phyloP scores from a whole-genome alignment of 495 filamentous ascomycete species.

The Patellaria atrata region DNA sequence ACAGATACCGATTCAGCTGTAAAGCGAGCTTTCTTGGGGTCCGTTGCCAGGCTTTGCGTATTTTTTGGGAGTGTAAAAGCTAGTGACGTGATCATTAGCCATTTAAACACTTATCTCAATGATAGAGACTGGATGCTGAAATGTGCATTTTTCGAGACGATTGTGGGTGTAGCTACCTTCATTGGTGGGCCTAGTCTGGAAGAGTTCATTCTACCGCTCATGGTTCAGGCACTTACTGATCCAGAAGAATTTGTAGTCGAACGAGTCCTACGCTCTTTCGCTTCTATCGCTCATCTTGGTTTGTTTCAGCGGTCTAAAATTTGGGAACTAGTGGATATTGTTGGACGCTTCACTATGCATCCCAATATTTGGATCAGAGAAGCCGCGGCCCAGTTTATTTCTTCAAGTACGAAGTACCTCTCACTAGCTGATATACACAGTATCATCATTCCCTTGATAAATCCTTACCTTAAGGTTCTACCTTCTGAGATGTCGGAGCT shows the following conservation, averaged over 20 bases:
- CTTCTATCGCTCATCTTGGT: conserved; percentile 78
- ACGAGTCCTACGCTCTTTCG: conserved; percentile 73
- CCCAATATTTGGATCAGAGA: conserved; percentile 93
- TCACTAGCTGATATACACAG: conserved; percentile 70
- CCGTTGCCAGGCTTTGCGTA: conserved; percentile 81
- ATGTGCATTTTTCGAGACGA: conserved; percentile 90
- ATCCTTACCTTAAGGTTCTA: conserved; percentile 65
- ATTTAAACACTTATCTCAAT: conserved; percentile 95
- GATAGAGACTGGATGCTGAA: conserved; percentile 94
- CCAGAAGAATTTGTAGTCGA: conserved; percentile 92
- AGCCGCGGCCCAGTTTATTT: conserved; percentile 69
- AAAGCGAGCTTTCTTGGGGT: conserved; percentile 81
- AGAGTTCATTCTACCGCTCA: conserved; percentile 89
- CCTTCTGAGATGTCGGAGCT: conserved; percentile 49
- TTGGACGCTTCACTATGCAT: conserved; percentile 75
- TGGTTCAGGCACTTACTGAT: conserved; percentile 94
- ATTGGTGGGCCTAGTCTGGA: conserved; percentile 77
- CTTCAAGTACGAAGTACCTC: conserved; percentile 60
- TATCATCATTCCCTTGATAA: conserved; percentile 63
- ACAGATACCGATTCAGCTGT: conserved; percentile 83
- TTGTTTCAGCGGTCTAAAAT: conserved; percentile 70
- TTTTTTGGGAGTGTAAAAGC: conserved; percentile 84
- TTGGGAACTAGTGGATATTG: conserved; percentile 73
- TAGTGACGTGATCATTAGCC: conserved; percentile 86
- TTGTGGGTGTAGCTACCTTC: conserved; percentile 84